phyloP scores from a whole-genome alignment of 306 rosid species.

The Pachyrhizus erosus region DNA sequence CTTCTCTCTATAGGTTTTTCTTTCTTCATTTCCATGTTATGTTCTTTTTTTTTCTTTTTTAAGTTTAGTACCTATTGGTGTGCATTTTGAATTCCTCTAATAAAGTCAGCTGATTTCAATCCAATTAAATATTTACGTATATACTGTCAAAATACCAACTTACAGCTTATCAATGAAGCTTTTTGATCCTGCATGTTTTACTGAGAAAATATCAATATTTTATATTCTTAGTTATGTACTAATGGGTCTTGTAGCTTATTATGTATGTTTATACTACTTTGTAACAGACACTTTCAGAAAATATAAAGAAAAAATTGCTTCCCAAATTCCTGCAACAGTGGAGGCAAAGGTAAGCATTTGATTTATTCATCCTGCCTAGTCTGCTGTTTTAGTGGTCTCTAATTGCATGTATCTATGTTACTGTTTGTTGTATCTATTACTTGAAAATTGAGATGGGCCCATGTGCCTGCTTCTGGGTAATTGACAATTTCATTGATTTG shows the following conservation, averaged over 20 bases:
- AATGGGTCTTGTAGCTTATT: conserved; percentile 23
- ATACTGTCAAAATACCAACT: conserved; percentile 2
- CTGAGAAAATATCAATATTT: background rate
- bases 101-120: background rate
- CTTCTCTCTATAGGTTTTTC: background rate
- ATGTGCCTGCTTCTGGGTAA: conserved; percentile 19
- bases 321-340: conserved; percentile 61
- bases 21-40: background rate
- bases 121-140: background rate
- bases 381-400: conserved; percentile 16
- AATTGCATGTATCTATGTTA: background rate
- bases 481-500: conserved; percentile 32
- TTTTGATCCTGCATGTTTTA: background rate
- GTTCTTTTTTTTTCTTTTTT: background rate
- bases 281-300: conserved; percentile 77
- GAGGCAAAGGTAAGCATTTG: conserved; percentile 65
- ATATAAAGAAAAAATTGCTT: conserved; percentile 73
- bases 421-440: conserved; percentile 23
- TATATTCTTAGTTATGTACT: background rate
- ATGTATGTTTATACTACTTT: conserved; percentile 22
- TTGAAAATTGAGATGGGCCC: background rate
- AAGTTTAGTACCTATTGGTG: background rate
- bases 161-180: background rate
- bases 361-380: conserved; percentile 1
- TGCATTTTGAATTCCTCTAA: background rate